Evolutionary conservation across 371 early-diverging fungal species (phyloP).

Genomic region (Fennellomyces sp.): DNA sequence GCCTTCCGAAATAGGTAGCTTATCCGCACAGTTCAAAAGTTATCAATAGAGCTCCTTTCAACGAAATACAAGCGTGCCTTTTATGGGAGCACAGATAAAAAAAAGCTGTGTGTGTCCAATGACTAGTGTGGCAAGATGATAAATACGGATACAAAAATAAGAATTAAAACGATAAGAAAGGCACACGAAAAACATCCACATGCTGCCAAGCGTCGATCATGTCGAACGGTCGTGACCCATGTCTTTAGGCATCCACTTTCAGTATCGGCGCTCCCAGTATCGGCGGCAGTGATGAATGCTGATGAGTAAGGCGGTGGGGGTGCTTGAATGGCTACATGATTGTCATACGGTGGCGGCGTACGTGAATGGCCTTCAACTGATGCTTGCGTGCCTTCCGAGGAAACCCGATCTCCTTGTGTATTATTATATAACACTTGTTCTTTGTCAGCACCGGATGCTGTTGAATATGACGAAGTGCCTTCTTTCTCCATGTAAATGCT

Average conservation of each 20-base stretch:
- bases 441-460: no score
- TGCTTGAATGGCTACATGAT: no score
- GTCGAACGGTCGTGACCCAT: background rate
- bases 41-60: background rate
- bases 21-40: background rate
- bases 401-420: no score
- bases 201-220: background rate
- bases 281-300: background rate
- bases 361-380: no score
- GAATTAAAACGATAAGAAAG: constrained; percentile 1
- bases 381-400: no score
- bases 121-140: background rate
- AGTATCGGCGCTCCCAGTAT: background rate
- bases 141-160: constrained; percentile 6
- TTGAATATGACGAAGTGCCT: no score
- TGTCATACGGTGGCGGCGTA: no score
- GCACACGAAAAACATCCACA: constrained; percentile 3
- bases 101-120: background rate
- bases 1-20: background rate
- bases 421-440: no score
- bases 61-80: background rate
- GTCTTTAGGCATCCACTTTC: background rate
- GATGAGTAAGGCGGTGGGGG: no score
- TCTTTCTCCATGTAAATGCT: no score
- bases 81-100: background rate